Evolutionary conservation across 768 basidiomycete species (phyloP).

Genomic region (Auriscalpium vulgare): DNA sequence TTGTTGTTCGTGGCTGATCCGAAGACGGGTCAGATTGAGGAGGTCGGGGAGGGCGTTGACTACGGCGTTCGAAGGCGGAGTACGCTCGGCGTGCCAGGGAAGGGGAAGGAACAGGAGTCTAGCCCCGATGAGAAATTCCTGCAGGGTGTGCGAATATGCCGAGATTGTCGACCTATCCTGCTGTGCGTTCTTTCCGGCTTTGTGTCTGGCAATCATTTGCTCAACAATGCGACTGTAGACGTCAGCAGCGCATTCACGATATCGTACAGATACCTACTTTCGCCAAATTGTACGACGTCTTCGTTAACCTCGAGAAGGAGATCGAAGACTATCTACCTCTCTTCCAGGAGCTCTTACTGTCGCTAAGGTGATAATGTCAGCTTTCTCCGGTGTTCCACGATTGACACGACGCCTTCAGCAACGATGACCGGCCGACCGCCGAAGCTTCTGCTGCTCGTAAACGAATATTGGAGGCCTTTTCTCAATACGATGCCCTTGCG

Average conservation of each 20-base stretch:
- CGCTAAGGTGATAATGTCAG: conserved; percentile 44
- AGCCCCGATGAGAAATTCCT: conserved; percentile 76
- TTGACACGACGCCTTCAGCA: conserved; percentile 21
- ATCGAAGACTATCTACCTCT: conserved; percentile 84
- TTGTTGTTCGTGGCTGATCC: conserved; percentile 81
- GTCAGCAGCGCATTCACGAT: conserved; percentile 74
- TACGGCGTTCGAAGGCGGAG: conserved; percentile 64
- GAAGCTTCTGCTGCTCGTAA: conserved; percentile 71
- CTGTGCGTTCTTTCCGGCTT: conserved; percentile 43
- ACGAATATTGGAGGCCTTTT: conserved; percentile 75
- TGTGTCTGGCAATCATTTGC: not conserved
- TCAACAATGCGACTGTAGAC: conserved; percentile 33
- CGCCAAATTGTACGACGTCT: conserved; percentile 34
- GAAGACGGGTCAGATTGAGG: conserved; percentile 68
- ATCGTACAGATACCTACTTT: not conserved
- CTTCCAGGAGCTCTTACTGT: conserved; percentile 79
- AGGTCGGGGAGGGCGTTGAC: conserved; percentile 78
- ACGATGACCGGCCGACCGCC: conserved; percentile 48
- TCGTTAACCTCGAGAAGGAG: conserved; percentile 74
- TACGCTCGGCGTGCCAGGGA: conserved; percentile 20
- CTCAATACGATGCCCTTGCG: conserved; percentile 81
- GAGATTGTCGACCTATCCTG: conserved; percentile 72
- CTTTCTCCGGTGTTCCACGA: not conserved
- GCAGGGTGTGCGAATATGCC: conserved; percentile 83
- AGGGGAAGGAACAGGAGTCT: conserved; percentile 23